A percentile compares a stretch with the other conserved stretches of the same genome.
Evolutionary conservation across 2,329 filamentous ascomycete species (phyloP).

Genomic region (Penicillium fuscoglaucum): DNA sequence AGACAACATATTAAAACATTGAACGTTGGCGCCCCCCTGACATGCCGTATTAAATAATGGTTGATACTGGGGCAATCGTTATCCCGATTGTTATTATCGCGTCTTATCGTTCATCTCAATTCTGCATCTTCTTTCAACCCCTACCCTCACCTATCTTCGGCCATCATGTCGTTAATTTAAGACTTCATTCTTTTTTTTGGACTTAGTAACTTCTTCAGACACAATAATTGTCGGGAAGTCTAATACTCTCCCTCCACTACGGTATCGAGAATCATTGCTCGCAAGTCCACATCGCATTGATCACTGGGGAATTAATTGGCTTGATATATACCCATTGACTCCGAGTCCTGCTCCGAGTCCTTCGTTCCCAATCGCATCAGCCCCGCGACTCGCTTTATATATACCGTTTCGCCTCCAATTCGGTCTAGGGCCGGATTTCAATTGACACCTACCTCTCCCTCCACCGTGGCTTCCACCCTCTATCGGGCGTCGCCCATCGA

Average conservation of each 20-base stretch:
- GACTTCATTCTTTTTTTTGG: neutral
- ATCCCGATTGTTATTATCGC: slow-evolving; percentile 15
- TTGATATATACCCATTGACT: neutral
- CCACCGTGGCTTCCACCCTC: slow-evolving; percentile 59
- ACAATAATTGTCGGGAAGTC: neutral
- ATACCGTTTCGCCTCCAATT: slow-evolving; percentile 23
- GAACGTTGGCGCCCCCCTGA: neutral
- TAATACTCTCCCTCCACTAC: neutral
- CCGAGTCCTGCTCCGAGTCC: neutral
- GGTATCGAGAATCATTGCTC: neutral
- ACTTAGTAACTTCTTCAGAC: neutral
- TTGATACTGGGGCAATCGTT: slow-evolving; percentile 12
- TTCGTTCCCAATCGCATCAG: neutral
- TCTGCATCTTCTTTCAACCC: slow-evolving; percentile 12
- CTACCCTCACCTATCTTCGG: slow-evolving; percentile 8
- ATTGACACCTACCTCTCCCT: slow-evolving; percentile 49
- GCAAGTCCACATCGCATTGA: neutral
- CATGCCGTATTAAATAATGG: slow-evolving; percentile 3
- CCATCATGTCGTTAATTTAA: slow-evolving; percentile 9
- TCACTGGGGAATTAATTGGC: neutral
- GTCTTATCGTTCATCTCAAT: slow-evolving; percentile 12
- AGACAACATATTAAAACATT: neutral
- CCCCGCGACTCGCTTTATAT: slow-evolving; percentile 5
- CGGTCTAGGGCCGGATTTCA: slow-evolving; percentile 39
- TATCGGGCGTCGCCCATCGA: slow-evolving; percentile 62